These are phyloP conservation scores for Chlamydomonas sp. DNA, from an alignment of 139 green algal genomes.

Conservation along the genomic window DNA sequence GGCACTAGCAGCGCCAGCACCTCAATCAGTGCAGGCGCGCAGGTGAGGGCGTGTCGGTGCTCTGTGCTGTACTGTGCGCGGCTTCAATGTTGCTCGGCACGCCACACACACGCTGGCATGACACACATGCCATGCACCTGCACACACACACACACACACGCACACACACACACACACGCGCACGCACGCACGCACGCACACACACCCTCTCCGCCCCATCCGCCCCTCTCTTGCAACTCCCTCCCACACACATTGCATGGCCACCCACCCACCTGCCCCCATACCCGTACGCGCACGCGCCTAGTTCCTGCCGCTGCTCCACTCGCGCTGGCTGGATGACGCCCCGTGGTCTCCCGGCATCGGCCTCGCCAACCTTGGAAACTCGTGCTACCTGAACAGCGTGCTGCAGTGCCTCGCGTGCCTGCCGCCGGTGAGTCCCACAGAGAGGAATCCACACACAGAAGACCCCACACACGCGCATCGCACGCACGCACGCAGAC, in stretches of 20 bases:
- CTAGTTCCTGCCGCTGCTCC: neutral
- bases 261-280: neutral
- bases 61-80: too few species aligned
- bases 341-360: neutral
- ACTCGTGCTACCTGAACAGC: constrained; percentile 94
- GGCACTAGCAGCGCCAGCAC: too few species aligned
- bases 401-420: constrained; percentile 90
- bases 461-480: too few species aligned
- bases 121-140: too few species aligned
- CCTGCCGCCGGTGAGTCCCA: constrained; percentile 72
- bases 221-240: neutral
- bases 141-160: too few species aligned
- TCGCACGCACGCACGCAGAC: too few species aligned
- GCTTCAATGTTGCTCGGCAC: too few species aligned
- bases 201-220: neutral
- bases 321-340: neutral
- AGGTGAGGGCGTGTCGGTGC: too few species aligned
- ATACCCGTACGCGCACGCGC: neutral
- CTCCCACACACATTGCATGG: neutral
- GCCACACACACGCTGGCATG: too few species aligned
- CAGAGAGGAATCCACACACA: too few species aligned
- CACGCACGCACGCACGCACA: neutral
- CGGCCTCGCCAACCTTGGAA: constrained; percentile 85
- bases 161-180: neutral
- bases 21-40: too few species aligned